Evolutionary conservation across 78 protist genomes (phyloP).

Genomic region (Emiliania huxleyi): DNA sequence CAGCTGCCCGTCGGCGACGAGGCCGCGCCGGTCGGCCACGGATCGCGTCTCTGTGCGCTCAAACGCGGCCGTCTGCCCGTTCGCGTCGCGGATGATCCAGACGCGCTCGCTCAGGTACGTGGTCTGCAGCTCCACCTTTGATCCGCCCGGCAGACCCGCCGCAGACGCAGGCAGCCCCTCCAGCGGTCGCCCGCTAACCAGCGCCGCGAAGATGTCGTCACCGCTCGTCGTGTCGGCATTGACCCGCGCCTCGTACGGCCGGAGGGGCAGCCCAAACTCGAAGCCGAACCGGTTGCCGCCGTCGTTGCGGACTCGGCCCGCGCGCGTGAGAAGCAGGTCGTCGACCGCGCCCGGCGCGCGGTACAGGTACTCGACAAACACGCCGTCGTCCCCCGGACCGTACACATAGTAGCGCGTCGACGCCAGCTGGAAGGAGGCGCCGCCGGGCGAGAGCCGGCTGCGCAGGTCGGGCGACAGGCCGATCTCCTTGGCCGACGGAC

Average conservation of each 20-base stretch:
- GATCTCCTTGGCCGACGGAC: not conserved
- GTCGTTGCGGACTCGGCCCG: not conserved
- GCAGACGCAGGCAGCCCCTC: too few species aligned
- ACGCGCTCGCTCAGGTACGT: not conserved
- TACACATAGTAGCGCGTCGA: not conserved
- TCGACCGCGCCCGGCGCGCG: not conserved
- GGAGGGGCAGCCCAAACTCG: not conserved
- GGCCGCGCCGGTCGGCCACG: not conserved
- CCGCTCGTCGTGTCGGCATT: too few species aligned
- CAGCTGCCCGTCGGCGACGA: not conserved
- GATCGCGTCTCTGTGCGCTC: not conserved
- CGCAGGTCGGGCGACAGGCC: not conserved
- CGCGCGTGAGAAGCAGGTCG: not conserved
- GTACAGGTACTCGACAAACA: not conserved
- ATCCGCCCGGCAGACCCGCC: too few species aligned
- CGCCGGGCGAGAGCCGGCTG: not conserved
- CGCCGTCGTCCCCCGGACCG: not conserved
- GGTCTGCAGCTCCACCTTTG: not conserved
- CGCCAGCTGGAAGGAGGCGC: not conserved
- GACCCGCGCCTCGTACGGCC: not conserved
- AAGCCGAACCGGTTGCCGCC: not conserved
- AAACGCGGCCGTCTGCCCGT: not conserved
- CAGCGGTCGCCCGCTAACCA: not conserved
- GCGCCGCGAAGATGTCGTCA: not conserved
- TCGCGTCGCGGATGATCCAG: not conserved